These are phyloP conservation scores for Pulveroboletus sp. DNA, from an alignment of 1,284 basidiomycete species.

Conservation along the genomic window DNA sequence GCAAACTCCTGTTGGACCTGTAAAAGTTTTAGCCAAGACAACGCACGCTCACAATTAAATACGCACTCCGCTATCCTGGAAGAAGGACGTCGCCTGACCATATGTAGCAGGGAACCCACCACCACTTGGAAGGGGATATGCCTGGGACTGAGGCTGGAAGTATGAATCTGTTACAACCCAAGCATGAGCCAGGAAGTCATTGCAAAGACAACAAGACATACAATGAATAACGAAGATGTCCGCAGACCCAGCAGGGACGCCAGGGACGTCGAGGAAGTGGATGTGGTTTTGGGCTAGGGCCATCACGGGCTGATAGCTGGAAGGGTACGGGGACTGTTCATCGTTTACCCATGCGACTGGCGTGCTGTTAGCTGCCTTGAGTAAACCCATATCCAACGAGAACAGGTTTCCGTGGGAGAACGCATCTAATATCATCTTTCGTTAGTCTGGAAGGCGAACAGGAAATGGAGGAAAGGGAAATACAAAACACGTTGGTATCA, in stretches of 20 bases:
- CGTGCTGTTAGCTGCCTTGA: conserved; percentile 58
- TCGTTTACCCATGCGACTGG: conserved; percentile 65
- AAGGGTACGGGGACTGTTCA: conserved; percentile 53
- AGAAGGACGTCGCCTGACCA: conserved; percentile 79
- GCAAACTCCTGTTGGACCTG: conserved; percentile 82
- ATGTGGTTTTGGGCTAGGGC: conserved; percentile 79
- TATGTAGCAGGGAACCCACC: conserved; percentile 72
- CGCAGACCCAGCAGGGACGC: conserved; percentile 62
- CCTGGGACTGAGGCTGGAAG: conserved; percentile 77
- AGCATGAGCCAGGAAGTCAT: background rate
- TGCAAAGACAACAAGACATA: conserved; percentile 40
- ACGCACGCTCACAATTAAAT: background rate
- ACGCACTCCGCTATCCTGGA: conserved; percentile 54
- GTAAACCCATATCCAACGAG: conserved; percentile 63
- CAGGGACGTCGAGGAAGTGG: conserved; percentile 77
- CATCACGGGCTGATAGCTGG: conserved; percentile 69
- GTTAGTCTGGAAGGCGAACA: conserved; percentile 4
- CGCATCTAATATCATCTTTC: conserved; percentile 48
- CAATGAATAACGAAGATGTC: conserved; percentile 89
- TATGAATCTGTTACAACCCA: conserved; percentile 55
- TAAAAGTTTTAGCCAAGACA: background rate
- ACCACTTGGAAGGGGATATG: conserved; percentile 52
- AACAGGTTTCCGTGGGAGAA: conserved; percentile 62
- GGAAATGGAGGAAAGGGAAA: conserved; percentile 15
- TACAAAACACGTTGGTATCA: conserved; percentile 85